A percentile compares a stretch with the other conserved stretches of the same genome.
phyloP scores from a whole-genome alignment of 2,329 filamentous ascomycete genomes.

The Beauveria sp. region DNA sequence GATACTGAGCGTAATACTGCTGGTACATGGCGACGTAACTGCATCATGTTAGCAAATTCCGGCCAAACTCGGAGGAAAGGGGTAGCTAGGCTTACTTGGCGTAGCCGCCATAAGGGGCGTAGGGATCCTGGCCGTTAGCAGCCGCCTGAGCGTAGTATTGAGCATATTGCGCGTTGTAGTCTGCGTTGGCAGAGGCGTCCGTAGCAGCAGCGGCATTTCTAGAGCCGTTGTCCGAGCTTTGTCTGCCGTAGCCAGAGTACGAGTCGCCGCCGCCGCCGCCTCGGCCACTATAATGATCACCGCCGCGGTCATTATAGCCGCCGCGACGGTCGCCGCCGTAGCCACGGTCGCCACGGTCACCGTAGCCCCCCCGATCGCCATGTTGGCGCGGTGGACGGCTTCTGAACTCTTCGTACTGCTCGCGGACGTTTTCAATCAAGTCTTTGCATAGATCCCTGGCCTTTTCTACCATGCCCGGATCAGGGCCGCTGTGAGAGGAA shows the following conservation, averaged over 20 bases:
- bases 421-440: constrained; percentile 75
- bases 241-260: constrained; percentile 15
- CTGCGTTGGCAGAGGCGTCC: constrained; percentile 28
- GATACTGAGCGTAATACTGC: constrained; percentile 53
- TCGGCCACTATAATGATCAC: constrained; percentile 28
- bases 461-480: constrained; percentile 74
- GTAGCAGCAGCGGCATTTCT: constrained; percentile 27
- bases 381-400: constrained; percentile 63
- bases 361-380: constrained; percentile 40
- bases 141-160: constrained; percentile 57
- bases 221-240: constrained; percentile 23
- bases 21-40: constrained; percentile 66
- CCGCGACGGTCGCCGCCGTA: constrained; percentile 30
- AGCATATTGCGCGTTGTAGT: constrained; percentile 76
- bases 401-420: constrained; percentile 90
- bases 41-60: constrained; percentile 16
- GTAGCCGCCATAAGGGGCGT: constrained; percentile 87
- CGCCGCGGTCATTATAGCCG: constrained; percentile 31
- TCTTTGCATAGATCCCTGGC: constrained; percentile 87
- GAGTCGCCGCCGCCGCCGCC: constrained; percentile 26
- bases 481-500: constrained; percentile 59
- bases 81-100: constrained; percentile 48
- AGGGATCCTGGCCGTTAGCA: constrained; percentile 59
- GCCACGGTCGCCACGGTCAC: constrained; percentile 30
- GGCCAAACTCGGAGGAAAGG: neutral